These are phyloP conservation scores for Talaromyces adpressus DNA, from an alignment of 495 filamentous ascomycete species.

Conservation along the genomic window DNA sequence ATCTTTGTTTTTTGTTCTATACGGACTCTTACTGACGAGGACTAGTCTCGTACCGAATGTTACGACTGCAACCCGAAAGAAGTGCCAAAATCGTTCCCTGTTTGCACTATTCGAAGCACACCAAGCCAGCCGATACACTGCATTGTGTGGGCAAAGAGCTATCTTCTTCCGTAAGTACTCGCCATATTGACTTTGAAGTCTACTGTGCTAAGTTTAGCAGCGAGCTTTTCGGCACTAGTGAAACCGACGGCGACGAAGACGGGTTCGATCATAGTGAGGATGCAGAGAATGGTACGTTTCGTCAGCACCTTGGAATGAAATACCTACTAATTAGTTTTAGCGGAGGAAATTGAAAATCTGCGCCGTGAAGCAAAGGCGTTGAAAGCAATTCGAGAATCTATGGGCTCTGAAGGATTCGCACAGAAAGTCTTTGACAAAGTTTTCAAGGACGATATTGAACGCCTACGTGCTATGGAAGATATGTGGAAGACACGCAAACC, in stretches of 20 bases:
- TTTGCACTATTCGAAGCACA: constrained; percentile 94
- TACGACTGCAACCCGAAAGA: constrained; percentile 92
- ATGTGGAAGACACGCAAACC: constrained; percentile 87
- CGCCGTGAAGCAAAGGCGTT: constrained; percentile 75
- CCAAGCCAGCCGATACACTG: constrained; percentile 95
- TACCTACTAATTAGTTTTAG: constrained; percentile 31
- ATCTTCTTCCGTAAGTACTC: constrained; percentile 67
- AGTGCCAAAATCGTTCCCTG: constrained; percentile 81
- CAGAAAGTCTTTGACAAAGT: constrained; percentile 87
- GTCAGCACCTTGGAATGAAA: neutral
- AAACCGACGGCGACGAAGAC: constrained; percentile 58
- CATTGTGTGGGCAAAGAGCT: constrained; percentile 99
- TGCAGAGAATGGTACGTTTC: constrained; percentile 61
- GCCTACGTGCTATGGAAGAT: constrained; percentile 81
- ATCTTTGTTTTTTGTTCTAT: neutral
- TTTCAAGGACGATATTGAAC: constrained; percentile 76
- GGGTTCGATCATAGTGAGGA: constrained; percentile 73
- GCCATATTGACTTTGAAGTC: neutral
- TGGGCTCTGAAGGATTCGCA: constrained; percentile 73
- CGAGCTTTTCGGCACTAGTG: constrained; percentile 88
- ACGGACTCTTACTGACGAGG: neutral
- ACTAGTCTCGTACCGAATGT: constrained; percentile 79
- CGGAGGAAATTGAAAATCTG: constrained; percentile 80
- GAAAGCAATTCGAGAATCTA: constrained; percentile 72
- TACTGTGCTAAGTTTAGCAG: constrained; percentile 23